Conservation (phyloP, 495 filamentous ascomycete species). For the Neurospora sp. region DNA sequence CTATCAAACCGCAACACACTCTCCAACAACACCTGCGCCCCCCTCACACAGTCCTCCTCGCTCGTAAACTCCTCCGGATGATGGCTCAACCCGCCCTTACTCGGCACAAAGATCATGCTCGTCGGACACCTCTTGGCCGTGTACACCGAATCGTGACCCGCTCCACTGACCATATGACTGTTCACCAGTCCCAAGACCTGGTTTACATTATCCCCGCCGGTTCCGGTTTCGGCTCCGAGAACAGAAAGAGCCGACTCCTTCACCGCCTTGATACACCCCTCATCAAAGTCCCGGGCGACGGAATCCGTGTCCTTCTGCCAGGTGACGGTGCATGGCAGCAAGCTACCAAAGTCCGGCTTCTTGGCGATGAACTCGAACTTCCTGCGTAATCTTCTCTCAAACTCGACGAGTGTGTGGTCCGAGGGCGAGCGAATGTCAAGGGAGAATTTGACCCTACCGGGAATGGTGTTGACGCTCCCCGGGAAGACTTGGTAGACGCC, state of each 20-base stretch:
- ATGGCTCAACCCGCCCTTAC: constrained; percentile 37
- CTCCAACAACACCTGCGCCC: constrained; percentile 28
- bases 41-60: constrained; percentile 31
- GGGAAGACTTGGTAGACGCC: constrained; percentile 60
- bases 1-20: constrained; percentile 29
- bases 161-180: constrained; percentile 40
- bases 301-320: constrained; percentile 48
- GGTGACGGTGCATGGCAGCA: constrained; percentile 17
- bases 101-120: constrained; percentile 43
- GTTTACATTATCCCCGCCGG: not conserved
- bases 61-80: constrained; percentile 40
- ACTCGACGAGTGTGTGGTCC: constrained; percentile 37
- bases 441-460: constrained; percentile 56
- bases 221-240: constrained; percentile 19
- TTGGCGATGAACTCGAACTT: constrained; percentile 21
- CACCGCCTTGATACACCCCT: constrained; percentile 59
- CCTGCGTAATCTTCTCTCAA: constrained; percentile 27
- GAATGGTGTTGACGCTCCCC: constrained; percentile 67
- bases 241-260: constrained; percentile 47
- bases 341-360: constrained; percentile 20
- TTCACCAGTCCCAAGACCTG: constrained; percentile 17
- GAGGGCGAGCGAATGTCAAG: constrained; percentile 60
- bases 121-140: constrained; percentile 31
- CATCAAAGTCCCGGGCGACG: constrained; percentile 57
- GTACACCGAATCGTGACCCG: constrained; percentile 49